phyloP scores from a whole-genome alignment of 176 grass and related monocot genomes.

The Alloteropsis semialata region DNA sequence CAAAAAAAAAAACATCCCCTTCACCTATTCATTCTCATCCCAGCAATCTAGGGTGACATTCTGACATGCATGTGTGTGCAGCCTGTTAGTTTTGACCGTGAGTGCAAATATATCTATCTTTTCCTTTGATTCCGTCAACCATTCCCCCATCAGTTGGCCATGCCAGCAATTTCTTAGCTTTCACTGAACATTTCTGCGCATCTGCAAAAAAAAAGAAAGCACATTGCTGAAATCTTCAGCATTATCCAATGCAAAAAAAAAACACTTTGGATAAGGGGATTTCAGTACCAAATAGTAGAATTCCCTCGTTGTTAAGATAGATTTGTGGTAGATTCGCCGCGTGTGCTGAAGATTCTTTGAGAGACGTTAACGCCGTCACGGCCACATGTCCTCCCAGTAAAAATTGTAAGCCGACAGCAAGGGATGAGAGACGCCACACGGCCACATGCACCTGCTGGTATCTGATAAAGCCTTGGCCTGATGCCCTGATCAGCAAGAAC shows the following conservation, averaged over 20 bases:
- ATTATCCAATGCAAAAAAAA: neutral
- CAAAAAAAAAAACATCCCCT: neutral
- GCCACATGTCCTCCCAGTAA: neutral
- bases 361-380: neutral
- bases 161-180: neutral
- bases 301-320: neutral
- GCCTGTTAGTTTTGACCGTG: neutral
- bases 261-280: neutral
- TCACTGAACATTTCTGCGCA: constrained; percentile 8
- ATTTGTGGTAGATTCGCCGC: neutral
- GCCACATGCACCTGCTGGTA: constrained; percentile 10
- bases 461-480: neutral
- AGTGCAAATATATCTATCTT: neutral
- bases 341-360: neutral
- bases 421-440: constrained; percentile 22
- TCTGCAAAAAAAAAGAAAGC: neutral
- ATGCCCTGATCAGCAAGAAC: too few relatives aligned
- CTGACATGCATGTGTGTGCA: neutral
- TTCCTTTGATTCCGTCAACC: neutral
- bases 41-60: neutral
- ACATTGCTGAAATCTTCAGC: neutral
- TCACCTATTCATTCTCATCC: constrained; percentile 4
- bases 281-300: neutral
- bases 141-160: constrained; percentile 10
- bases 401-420: constrained; percentile 14